These are phyloP conservation scores for Entomophthora muscae DNA, from an alignment of 371 early-diverging fungal genomes.

Conservation along the genomic window DNA sequence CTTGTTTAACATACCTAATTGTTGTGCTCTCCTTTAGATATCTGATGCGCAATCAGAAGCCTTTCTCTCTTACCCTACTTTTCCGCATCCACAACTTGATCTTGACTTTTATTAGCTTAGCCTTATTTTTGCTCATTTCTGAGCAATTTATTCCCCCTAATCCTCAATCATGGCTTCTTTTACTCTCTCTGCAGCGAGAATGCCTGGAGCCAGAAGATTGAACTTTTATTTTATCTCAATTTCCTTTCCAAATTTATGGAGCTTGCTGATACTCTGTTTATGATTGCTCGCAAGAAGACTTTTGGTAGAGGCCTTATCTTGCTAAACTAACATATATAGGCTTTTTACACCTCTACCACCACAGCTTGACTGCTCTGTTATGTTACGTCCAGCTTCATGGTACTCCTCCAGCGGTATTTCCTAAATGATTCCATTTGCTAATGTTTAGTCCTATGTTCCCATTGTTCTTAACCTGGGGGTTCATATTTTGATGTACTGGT, in stretches of 20 bases:
- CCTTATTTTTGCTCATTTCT: slow-evolving; percentile 39
- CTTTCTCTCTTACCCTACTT: slow-evolving; percentile 38
- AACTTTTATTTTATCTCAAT: slow-evolving; percentile 64
- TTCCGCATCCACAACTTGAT: slow-evolving; percentile 58
- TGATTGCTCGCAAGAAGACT: slow-evolving; percentile 51
- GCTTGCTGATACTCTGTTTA: slow-evolving; percentile 50
- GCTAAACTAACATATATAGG: slow-evolving; percentile 47
- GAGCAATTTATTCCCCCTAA: slow-evolving; percentile 45
- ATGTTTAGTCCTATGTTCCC: slow-evolving; percentile 50
- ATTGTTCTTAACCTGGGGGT: slow-evolving; percentile 68
- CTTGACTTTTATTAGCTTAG: slow-evolving; percentile 41
- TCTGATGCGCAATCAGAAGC: slow-evolving; percentile 37
- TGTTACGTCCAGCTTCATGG: slow-evolving; percentile 71
- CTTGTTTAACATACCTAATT: slow-evolving; percentile 34
- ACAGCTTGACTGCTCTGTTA: slow-evolving; percentile 75
- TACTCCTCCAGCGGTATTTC: slow-evolving; percentile 27
- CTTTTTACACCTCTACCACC: slow-evolving; percentile 63
- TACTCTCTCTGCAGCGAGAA: slow-evolving; percentile 44
- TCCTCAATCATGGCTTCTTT: slow-evolving; percentile 40
- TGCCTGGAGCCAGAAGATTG: slow-evolving; percentile 53
- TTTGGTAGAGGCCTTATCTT: slow-evolving; percentile 21
- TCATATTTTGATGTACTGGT: slow-evolving; percentile 85
- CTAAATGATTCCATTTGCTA: slow-evolving; percentile 12
- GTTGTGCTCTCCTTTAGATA: slow-evolving; percentile 53
- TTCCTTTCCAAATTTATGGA: slow-evolving; percentile 78